Percentiles rank a stretch among this genome's conserved stretches.
Conservation (phyloP, 2,329 filamentous ascomycete genomes). For the Hypoxylon sp. region DNA sequence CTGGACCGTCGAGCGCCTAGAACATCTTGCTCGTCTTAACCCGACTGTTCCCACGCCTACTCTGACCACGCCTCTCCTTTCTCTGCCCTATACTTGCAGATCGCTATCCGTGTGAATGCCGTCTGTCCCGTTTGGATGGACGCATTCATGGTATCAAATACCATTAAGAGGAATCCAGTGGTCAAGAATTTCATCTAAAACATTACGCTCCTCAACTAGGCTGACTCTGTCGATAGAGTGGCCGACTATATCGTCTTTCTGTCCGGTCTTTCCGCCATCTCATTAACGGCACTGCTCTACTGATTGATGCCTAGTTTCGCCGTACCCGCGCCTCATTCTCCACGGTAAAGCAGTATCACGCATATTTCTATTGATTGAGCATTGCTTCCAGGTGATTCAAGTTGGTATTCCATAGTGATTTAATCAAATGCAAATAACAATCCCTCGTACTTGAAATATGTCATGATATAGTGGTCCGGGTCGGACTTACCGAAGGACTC, state of each 20-base stretch:
- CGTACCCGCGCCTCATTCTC: neutral
- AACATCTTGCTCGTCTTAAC: too few relatives aligned
- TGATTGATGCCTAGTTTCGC: neutral
- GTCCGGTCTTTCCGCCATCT: neutral
- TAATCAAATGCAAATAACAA: too few relatives aligned
- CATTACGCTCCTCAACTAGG: neutral
- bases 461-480: too few relatives aligned
- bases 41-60: too few relatives aligned
- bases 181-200: neutral
- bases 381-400: neutral
- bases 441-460: too few relatives aligned
- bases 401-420: neutral
- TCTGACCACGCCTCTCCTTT: too few relatives aligned
- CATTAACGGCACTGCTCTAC: neutral
- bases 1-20: too few relatives aligned
- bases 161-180: neutral
- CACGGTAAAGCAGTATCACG: neutral
- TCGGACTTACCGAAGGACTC: too few relatives aligned
- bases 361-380: neutral
- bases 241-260: neutral
- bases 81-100: neutral
- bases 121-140: neutral
- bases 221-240: neutral
- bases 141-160: neutral
- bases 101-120: neutral